Percentiles rank a stretch among this genome's conserved stretches.
These are phyloP conservation scores for Jackrogersella minutella DNA, from an alignment of 495 filamentous ascomycete species.

Conservation along the genomic window DNA sequence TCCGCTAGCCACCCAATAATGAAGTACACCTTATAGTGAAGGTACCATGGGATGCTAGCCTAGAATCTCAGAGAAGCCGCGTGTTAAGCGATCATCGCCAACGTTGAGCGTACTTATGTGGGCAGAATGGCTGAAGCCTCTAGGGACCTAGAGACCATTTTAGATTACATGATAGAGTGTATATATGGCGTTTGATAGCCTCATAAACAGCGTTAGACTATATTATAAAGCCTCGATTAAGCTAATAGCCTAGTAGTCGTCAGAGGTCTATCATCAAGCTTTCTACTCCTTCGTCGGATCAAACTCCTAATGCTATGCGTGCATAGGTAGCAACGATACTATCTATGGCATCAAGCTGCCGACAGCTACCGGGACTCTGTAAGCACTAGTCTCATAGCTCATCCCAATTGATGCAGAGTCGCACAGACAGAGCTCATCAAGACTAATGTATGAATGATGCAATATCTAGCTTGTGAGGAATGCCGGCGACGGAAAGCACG, in stretches of 20 bases:
- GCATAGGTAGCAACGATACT: not conserved
- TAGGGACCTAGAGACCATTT: not conserved
- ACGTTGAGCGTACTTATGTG: no score
- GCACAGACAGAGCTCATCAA: no score
- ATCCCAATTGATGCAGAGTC: no score
- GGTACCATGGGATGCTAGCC: not conserved
- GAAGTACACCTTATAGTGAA: not conserved
- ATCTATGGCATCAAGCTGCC: not conserved
- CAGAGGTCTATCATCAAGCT: no score
- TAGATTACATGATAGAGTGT: not conserved
- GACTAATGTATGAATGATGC: not conserved
- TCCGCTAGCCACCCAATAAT: not conserved
- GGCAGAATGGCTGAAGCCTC: no score
- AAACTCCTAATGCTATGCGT: not conserved
- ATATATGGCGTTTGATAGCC: not conserved
- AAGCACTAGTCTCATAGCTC: not conserved
- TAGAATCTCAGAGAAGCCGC: no score
- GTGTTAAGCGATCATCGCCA: no score
- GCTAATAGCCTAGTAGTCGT: no score
- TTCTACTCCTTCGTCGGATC: not conserved
- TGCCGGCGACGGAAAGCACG: conserved; percentile 1
- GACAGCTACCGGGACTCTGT: conserved; percentile 1
- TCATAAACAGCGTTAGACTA: not conserved
- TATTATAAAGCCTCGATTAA: not conserved
- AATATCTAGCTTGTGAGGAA: not conserved